Evolutionary conservation across 164 flowering plant genomes (phyloP).

Genomic region (Macadamia tetraphylla): DNA sequence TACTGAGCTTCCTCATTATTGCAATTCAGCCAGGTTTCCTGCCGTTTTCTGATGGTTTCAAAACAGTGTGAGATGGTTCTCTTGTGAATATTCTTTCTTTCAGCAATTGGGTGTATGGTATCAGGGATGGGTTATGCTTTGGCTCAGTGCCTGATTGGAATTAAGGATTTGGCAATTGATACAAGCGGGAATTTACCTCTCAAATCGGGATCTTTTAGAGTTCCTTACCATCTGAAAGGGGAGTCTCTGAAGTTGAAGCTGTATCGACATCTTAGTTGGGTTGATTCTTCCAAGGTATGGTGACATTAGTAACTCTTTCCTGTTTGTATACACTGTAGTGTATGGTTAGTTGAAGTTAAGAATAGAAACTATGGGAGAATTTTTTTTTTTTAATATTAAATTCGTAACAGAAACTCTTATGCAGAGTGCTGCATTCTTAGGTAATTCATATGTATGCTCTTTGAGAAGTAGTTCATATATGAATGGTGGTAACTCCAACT

Average conservation of each 20-base stretch:
- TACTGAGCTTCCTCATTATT: too few species aligned
- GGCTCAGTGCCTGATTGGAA: conserved; percentile 16
- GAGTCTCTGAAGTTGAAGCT: conserved; percentile 18
- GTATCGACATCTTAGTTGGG: conserved; percentile 15
- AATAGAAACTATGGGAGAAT: too few species aligned
- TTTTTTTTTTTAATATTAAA: too few species aligned
- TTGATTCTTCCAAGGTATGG: conserved; percentile 29
- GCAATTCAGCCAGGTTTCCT: too few species aligned
- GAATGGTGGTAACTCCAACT: too few species aligned
- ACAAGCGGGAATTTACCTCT: not conserved
- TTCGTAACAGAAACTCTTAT: too few species aligned
- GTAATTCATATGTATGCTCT: too few species aligned
- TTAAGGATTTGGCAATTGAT: conserved; percentile 5
- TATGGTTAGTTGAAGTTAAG: too few species aligned
- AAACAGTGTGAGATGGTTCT: not conserved
- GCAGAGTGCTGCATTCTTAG: too few species aligned
- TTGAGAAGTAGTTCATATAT: too few species aligned
- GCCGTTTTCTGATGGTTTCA: not conserved
- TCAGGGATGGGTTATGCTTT: conserved; percentile 21
- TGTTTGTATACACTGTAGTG: too few species aligned
- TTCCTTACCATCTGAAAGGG: conserved; percentile 15
- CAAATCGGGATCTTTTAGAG: conserved; percentile 6
- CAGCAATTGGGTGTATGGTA: conserved; percentile 3
- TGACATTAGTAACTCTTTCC: not conserved
- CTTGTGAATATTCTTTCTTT: not conserved